These are phyloP conservation scores for Incumbomyces lentus DNA, from an alignment of 2,329 filamentous ascomycete species.

Conservation along the genomic window DNA sequence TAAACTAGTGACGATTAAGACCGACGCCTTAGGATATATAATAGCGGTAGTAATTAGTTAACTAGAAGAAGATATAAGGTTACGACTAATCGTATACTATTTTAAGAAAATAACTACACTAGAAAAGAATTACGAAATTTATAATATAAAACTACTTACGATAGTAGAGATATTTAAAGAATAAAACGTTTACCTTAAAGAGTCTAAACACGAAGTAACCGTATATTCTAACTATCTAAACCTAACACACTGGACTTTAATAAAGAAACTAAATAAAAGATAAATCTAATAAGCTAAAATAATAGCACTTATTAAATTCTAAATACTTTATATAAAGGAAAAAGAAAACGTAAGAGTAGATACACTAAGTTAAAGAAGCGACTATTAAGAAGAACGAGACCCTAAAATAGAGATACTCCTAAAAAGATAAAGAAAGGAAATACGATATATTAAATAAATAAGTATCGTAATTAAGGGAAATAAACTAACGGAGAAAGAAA, in stretches of 20 bases:
- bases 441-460: conserved; percentile 2
- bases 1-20: too few relatives aligned
- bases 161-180: conserved; percentile 12
- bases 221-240: too few relatives aligned
- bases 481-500: neutral
- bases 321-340: conserved; percentile 11
- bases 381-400: conserved; percentile 5
- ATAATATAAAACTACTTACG: conserved; percentile 15
- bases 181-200: too few relatives aligned
- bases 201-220: too few relatives aligned
- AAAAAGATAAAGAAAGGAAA: neutral
- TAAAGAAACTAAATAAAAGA: too few relatives aligned
- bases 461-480: neutral
- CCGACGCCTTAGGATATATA: too few relatives aligned
- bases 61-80: too few relatives aligned
- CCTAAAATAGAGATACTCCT: neutral
- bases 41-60: too few relatives aligned
- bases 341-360: conserved; percentile 11
- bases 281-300: conserved; percentile 10
- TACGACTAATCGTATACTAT: too few relatives aligned
- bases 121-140: too few relatives aligned
- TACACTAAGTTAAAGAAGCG: conserved; percentile 8
- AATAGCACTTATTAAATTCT: conserved; percentile 10
- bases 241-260: too few relatives aligned
- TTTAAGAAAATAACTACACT: too few relatives aligned